Evolutionary conservation across 352 stramenopile species (phyloP).

Genomic region (Phytopythium boreale): DNA sequence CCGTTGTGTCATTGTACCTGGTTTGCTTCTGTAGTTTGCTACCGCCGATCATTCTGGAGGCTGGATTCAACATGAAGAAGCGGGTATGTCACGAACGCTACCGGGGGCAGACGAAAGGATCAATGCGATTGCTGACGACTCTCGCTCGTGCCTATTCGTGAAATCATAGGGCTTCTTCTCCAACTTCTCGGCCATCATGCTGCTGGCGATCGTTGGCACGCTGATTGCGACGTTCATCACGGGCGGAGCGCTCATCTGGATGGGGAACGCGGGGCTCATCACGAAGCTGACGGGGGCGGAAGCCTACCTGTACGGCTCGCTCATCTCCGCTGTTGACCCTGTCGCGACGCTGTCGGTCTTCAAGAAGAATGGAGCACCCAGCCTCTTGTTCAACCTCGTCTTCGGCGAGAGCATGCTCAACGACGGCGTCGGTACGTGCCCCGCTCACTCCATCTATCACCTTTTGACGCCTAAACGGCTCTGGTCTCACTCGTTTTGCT

Average conservation of each 20-base stretch:
- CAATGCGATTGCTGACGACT: background rate
- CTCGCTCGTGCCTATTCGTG: background rate
- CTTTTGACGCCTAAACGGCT: constrained; percentile 3
- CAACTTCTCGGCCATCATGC: constrained; percentile 86
- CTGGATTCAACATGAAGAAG: constrained; percentile 88
- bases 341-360: constrained; percentile 93
- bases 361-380: constrained; percentile 85
- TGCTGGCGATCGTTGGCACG: constrained; percentile 77
- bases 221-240: constrained; percentile 80
- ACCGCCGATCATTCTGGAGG: constrained; percentile 84
- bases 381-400: constrained; percentile 93
- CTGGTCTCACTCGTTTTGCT: background rate
- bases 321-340: constrained; percentile 93
- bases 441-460: background rate
- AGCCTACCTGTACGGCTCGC: constrained; percentile 88
- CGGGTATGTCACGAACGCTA: constrained; percentile 28
- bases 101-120: too few species aligned
- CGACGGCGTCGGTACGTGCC: constrained; percentile 82
- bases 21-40: constrained; percentile 29
- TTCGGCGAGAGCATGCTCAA: constrained; percentile 96
- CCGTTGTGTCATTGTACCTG: background rate
- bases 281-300: constrained; percentile 87
- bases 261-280: constrained; percentile 65
- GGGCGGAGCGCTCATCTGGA: constrained; percentile 67
- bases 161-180: constrained; percentile 72